Base-by-base conservation (phyloP, 2,329 filamentous ascomycete genomes). In the Colletotrichum gigasporum region DNA sequence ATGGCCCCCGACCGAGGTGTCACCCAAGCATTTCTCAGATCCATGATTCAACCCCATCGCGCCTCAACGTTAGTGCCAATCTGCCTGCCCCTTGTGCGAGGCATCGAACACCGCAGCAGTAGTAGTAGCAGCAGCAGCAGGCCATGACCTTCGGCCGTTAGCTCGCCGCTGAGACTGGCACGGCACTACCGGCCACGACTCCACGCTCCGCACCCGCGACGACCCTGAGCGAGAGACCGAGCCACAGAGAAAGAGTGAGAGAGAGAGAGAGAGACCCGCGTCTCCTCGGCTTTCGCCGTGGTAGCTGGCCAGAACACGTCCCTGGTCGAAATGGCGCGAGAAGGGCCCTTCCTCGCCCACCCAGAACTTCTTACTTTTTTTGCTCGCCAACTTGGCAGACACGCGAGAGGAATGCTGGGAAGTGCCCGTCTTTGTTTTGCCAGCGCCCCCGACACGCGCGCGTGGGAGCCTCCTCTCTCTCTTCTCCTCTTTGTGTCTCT, bases 321-420 rank as follows among this genome's bases (percentile, higher is more conserved):
- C 10, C 28, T 34, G 28, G 26, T 12, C 37, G 18, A 42, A 28
- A 24, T 16, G 51, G 35, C 16, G 51, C 37, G 37, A 42, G 34
- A 42, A 32, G 10, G 18, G 35, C 26, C 45, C 26, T 20, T 37
- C 20, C 34, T 53, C 50, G 8, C 12, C 34, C 50, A 53, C 50
- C 50, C 35, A 34, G 32, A 34, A 34, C 32, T 47, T 47, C 30
- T 56, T 56, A 18, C 53, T 56, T 56, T 45, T 56, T 47, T 44
- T 44, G 22, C 20, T 14, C 26, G 37, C 14, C 22, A 37, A 16
- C 53, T 45, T 56, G 53, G 41, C 53, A 26, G 30, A 34, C 53
- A 56, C 41, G 53, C 53, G 41, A 56, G 41, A 37, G 53, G 53
- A 56, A 56, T 56, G 37, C 51, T 42, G n/a, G n/a, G 26, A 16